Conservation (phyloP, 495 filamentous ascomycete species). For the Trichocladium uniseriatum region DNA sequence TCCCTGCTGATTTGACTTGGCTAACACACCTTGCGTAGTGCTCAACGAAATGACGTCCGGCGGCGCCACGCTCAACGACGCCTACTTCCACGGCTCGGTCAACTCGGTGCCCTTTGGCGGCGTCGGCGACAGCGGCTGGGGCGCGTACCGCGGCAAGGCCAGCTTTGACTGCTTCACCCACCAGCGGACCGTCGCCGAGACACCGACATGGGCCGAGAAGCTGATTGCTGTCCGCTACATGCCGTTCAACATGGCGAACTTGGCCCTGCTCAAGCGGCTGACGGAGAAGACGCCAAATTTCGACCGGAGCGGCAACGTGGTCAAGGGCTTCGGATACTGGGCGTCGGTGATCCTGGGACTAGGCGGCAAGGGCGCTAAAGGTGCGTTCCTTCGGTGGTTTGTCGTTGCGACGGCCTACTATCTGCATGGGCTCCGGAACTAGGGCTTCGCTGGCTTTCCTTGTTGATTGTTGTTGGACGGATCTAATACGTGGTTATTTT, state of each 20-base stretch:
- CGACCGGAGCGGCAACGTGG: constrained; percentile 61
- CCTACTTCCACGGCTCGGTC: constrained; percentile 68
- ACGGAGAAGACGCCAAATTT: constrained; percentile 62
- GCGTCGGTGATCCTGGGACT: constrained; percentile 34
- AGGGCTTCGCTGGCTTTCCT: neutral
- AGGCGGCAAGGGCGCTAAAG: constrained; percentile 37
- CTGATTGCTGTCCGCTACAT: constrained; percentile 72
- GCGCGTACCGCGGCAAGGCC: constrained; percentile 72
- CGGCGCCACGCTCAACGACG: constrained; percentile 73
- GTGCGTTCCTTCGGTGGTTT: constrained; percentile 42
- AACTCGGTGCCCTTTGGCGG: constrained; percentile 80
- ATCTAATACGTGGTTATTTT: neutral
- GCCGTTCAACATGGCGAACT: constrained; percentile 50
- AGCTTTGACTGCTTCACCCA: constrained; percentile 84
- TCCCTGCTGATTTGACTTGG: constrained; percentile 12
- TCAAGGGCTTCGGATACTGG: constrained; percentile 44
- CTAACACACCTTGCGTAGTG: constrained; percentile 30
- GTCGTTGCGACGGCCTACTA: constrained; percentile 26
- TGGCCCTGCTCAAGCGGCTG: constrained; percentile 48
- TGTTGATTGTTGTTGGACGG: neutral
- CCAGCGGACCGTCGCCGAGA: constrained; percentile 62
- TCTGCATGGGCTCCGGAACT: constrained; percentile 3
- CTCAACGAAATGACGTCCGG: constrained; percentile 61
- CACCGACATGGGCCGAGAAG: constrained; percentile 71
- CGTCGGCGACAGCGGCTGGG: constrained; percentile 76